Evolutionary conservation across 2,329 filamentous ascomycete species (phyloP).

Genomic region (Celoporthe dispersa): DNA sequence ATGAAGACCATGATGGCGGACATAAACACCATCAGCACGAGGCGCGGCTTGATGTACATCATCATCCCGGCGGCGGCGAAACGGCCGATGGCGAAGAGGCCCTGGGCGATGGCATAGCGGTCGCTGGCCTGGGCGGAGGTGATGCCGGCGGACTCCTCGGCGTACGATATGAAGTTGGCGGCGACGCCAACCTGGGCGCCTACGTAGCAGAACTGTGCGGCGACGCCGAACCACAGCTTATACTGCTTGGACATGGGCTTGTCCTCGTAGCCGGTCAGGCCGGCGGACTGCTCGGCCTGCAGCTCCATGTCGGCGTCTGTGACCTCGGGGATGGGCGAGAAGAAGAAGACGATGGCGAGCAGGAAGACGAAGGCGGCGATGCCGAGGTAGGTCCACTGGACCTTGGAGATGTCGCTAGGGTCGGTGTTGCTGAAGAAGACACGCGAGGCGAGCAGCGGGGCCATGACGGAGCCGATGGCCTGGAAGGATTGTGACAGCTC

Average conservation of each 20-base stretch:
- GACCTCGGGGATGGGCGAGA: conserved; percentile 70
- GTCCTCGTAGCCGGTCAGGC: conserved; percentile 52
- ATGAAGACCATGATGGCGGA: conserved; percentile 66
- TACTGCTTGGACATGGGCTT: conserved; percentile 71
- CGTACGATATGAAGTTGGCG: conserved; percentile 72
- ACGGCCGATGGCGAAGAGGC: conserved; percentile 70
- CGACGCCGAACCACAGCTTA: conserved; percentile 72
- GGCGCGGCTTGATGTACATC: conserved; percentile 66
- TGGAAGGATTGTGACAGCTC: conserved; percentile 78
- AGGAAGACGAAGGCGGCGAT: conserved; percentile 71
- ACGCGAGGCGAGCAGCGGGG: conserved; percentile 71
- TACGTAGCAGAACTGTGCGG: conserved; percentile 77
- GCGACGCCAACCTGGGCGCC: conserved; percentile 71
- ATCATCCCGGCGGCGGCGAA: conserved; percentile 70
- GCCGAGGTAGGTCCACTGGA: conserved; percentile 76
- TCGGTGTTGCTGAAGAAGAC: conserved; percentile 69
- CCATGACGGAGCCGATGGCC: conserved; percentile 71
- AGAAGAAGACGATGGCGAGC: conserved; percentile 66
- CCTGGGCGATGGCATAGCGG: conserved; percentile 74
- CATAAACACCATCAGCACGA: conserved; percentile 69
- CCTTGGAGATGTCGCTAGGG: conserved; percentile 61
- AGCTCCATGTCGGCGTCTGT: conserved; percentile 68
- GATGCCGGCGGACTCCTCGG: conserved; percentile 58
- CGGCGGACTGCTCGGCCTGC: conserved; percentile 58
- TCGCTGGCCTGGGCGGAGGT: conserved; percentile 61